Conservation (phyloP, 2,329 filamentous ascomycete species). For the Colletotrichum sp. region DNA sequence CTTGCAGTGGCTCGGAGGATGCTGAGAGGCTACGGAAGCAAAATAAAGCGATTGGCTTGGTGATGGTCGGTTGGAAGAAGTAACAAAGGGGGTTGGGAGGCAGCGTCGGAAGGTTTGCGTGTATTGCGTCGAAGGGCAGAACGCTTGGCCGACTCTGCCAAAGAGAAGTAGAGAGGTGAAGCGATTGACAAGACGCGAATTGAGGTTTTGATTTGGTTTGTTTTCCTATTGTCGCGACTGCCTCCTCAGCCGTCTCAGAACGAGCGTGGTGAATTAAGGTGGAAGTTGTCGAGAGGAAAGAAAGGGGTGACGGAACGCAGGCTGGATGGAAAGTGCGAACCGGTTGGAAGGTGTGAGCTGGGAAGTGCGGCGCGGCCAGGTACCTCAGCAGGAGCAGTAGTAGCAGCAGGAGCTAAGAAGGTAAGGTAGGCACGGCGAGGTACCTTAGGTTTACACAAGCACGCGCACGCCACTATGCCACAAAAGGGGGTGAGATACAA, state of each 20-base stretch:
- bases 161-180: background rate
- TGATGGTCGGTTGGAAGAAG: background rate
- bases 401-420: background rate
- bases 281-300: conserved; percentile 1
- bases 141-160: background rate
- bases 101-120: background rate
- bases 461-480: conserved; percentile 10
- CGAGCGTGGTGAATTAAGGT: conserved; percentile 17
- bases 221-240: background rate
- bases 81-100: background rate
- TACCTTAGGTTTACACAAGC: background rate
- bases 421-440: background rate
- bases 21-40: background rate
- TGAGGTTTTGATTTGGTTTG: background rate
- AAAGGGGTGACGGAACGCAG: conserved; percentile 21
- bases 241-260: conserved; percentile 2
- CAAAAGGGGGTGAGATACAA: conserved; percentile 19
- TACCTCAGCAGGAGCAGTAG: background rate
- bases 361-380: background rate
- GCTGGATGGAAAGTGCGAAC: conserved; percentile 2
- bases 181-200: background rate
- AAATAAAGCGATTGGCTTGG: background rate
- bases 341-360: background rate
- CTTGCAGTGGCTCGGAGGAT: background rate
- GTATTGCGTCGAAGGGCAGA: background rate